Evolutionary conservation across 2,329 filamentous ascomycete species (phyloP), one percentile per base, ranked within the genome.

Genomic region (Fusarium nanum): DNA sequence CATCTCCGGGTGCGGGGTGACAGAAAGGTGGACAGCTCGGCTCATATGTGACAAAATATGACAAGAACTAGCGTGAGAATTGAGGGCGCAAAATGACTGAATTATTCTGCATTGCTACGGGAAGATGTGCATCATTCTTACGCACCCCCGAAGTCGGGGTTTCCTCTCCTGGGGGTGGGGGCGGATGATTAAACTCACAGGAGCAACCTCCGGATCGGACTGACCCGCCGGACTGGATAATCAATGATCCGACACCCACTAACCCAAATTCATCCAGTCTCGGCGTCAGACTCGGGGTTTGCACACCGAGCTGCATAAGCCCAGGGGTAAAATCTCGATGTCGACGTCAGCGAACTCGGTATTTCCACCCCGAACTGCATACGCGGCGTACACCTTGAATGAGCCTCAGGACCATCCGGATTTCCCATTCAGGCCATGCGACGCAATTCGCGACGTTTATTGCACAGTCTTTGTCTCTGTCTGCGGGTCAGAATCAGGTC

Each of bases 341-440:
- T 30, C 34, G 45, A 66, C 63, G 48, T 67, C 63, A 66, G 55
- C 62, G 5, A 0, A 0, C 16, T 66, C 63, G 63, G 63, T 14
- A 2, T 27, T 18, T 1, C 0, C 3, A 2, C 0, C 55, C 63
- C 61, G 62, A 67, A 5, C 2, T 42, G 55, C 63, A 67, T 67
- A 25, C 28, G 27, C 56, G 47, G n/a, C 28, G 20, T 41, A 22
- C 56, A 42, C 25, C 28, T 27, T 40, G n/a, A 37, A 34, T 61
- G 63, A 66, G 63, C 55, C 63, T 66, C 61, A 66, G 63, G 63
- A 56, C 55, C 55, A 64, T n/a, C 50, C 59, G 61, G 61, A 34
- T 57, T 64, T 48, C 60, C 59, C 57, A 18, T 64, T 64, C 40
- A 45, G 64, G 61, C 20, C 61, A 60, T 61, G 32, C 32, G 63